Percentiles rank a stretch among this genome's conserved stretches.
Conservation (phyloP, 2,329 filamentous ascomycete species). For the Anisogramma anomala region DNA sequence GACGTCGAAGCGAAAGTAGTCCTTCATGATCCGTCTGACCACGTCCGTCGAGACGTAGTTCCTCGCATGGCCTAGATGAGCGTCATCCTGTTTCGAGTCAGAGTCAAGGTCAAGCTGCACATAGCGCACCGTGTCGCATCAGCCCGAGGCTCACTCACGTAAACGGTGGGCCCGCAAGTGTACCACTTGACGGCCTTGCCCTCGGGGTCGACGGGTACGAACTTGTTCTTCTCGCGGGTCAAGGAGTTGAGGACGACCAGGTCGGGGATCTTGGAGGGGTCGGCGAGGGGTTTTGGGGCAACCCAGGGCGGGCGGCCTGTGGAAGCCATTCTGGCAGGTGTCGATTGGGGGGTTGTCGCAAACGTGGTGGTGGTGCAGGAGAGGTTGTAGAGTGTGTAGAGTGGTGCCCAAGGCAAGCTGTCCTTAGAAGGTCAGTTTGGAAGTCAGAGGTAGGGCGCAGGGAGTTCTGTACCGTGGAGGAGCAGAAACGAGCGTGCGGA, state of each 20-base stretch:
- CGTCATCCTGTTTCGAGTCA: conserved; percentile 67
- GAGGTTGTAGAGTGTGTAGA: neutral
- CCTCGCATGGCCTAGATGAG: conserved; percentile 66
- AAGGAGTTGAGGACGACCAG: conserved; percentile 13
- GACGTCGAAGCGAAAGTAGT: conserved; percentile 75
- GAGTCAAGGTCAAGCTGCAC: no score
- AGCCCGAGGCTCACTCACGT: conserved; percentile 38
- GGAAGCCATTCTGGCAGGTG: conserved; percentile 11
- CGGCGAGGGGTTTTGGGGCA: conserved; percentile 8
- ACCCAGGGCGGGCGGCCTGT: conserved; percentile 11
- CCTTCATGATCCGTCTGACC: conserved; percentile 66
- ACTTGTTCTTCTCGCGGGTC: conserved; percentile 12
- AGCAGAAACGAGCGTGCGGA: no score
- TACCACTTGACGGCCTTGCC: conserved; percentile 68
- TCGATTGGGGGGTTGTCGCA: neutral
- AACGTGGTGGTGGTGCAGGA: neutral
- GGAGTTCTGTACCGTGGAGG: no score
- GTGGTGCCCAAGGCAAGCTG: conserved; percentile 2
- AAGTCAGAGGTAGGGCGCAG: no score
- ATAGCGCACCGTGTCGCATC: no score
- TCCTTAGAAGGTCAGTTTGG: neutral
- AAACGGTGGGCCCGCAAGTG: conserved; percentile 80
- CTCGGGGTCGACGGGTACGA: conserved; percentile 36
- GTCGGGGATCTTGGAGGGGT: conserved; percentile 5
- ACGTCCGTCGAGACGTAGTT: conserved; percentile 91